Base-by-base conservation (phyloP, 2,329 filamentous ascomycete genomes). In the Acephala macrosclerotiorum region DNA sequence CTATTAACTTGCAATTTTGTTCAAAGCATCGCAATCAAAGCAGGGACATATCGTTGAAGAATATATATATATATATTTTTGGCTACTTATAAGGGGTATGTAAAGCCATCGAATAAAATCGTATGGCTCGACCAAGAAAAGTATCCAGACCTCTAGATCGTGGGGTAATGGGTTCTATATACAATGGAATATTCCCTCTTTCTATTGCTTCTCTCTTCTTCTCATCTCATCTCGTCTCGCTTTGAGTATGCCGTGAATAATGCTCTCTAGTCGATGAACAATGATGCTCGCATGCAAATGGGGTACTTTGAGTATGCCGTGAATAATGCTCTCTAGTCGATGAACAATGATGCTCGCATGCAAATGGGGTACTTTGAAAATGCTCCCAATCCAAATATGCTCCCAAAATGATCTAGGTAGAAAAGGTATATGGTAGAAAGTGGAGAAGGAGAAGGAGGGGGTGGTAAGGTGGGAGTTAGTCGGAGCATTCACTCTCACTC, bases 401-500 rank as follows among this genome's bases (percentile, higher is more conserved):
- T 33, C 29, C 29, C 9, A 33, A 33, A 33, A 33, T 33, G 29
- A 33, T 5, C 29, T 4, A 9, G 29, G 29, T 4, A 33, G 29
- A 33, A 5, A 9, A 33, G 29, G 29, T 5, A 9, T 33, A 9
- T n/a, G 29, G 9, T 5, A 33, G 29, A 33, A 33, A 9, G 9
- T 33, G 29, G 29, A 33, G 29, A 33, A 33, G 29, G 29, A 5
- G 29, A 9, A 33, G 9, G 29, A 9, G 9, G 9, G 29, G 29
- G 29, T 33, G 29, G 29, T 5, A 9, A 33, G 29, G 4, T 33
- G 29, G 4, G n/a, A 42, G 5, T 20, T 22, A 47, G 14, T 53
- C 55, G 29, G 18, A 57, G 8, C 26, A 33, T 16, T 58, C 42
- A 47, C 58, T 49, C 40, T 65, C 65, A 38, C 58, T 29, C 63